These are phyloP conservation scores for Theileria annulata DNA, from an alignment of 169 alveolate genomes.

Conservation along the genomic window DNA sequence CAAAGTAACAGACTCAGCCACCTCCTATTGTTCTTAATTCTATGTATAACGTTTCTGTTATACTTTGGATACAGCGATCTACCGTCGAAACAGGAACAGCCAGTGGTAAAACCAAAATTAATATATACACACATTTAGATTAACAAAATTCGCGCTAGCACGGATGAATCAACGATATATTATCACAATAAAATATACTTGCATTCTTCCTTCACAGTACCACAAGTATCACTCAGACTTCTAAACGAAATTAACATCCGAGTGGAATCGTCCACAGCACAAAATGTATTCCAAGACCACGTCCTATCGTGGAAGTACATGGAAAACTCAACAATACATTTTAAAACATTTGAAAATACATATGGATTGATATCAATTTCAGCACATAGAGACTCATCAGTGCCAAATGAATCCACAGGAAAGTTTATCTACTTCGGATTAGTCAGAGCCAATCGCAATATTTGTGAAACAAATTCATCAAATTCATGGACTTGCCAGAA, in stretches of 20 bases:
- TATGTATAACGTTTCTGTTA: background rate
- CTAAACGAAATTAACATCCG: slow-evolving; percentile 18
- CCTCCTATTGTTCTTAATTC: background rate
- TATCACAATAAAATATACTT: slow-evolving; percentile 36
- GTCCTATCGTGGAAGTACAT: slow-evolving; percentile 36
- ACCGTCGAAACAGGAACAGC: background rate
- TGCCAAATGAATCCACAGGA: background rate
- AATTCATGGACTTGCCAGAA: slow-evolving; percentile 67
- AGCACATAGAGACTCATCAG: background rate
- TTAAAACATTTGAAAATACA: background rate
- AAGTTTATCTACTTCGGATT: slow-evolving; percentile 20
- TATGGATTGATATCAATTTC: slow-evolving; percentile 33
- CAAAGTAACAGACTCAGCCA: background rate
- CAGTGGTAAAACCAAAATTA: background rate
- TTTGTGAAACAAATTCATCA: background rate
- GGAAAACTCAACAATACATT: slow-evolving; percentile 19
- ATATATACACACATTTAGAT: background rate
- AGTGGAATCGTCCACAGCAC: slow-evolving; percentile 47
- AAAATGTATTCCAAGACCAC: slow-evolving; percentile 10
- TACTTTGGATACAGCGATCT: background rate
- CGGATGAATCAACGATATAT: background rate
- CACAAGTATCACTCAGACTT: slow-evolving; percentile 29
- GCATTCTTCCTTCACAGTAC: slow-evolving; percentile 52
- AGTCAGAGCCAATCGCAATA: slow-evolving; percentile 31
- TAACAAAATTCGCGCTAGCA: background rate